Evolutionary conservation across 768 basidiomycete genomes (phyloP), one percentile per base, ranked within the genome.

Genomic region (Boletus rubescentipes): DNA sequence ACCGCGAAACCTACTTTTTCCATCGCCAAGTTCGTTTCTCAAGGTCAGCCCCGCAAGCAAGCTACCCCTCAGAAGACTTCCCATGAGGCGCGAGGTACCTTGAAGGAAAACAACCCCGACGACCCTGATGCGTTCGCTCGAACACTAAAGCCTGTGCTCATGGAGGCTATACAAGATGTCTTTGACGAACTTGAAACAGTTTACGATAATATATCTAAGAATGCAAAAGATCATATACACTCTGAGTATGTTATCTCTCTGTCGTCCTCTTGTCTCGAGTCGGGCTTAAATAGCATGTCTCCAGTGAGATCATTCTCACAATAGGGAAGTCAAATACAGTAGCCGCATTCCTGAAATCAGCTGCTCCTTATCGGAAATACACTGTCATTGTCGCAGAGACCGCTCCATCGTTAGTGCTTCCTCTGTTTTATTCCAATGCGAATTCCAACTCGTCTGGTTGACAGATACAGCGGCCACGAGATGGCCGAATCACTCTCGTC

Each of bases 361-460:
- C 93, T 0, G 89, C 87, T 10, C 90, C 90, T 60, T 82, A 91
- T 63, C 80, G 93, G 60, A 96, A 95, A 68, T 98, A 92, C 66
- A 95, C 95, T 26, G 94, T 94, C 48, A 93, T 99, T 61, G 91
- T 98, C 16, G 91, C 93, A 18, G 96, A 98, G 73, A 94, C 93
- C 0, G 92, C 91, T 10, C 96, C 96, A 26, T 90, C 91, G 87
- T 97, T 59, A 61, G 89, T 81, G 36, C 3, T 34, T 30, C 23
- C 4, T 47, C 9, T 43, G 18, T 41, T 21, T 31, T 14, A 31
- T 58, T n/a, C 14, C 29, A 29, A 39, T 60, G 32, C 49, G 44
- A 44, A 34, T 49, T n/a, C 42, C 40, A 32, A 56, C 20, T 18
- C 21, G 39, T 49, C 44, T 51, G 50, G 48, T 26, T 30, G 45